These are phyloP conservation scores for Botryotinia globosa DNA, from an alignment of 2,329 filamentous ascomycete genomes.

Conservation along the genomic window DNA sequence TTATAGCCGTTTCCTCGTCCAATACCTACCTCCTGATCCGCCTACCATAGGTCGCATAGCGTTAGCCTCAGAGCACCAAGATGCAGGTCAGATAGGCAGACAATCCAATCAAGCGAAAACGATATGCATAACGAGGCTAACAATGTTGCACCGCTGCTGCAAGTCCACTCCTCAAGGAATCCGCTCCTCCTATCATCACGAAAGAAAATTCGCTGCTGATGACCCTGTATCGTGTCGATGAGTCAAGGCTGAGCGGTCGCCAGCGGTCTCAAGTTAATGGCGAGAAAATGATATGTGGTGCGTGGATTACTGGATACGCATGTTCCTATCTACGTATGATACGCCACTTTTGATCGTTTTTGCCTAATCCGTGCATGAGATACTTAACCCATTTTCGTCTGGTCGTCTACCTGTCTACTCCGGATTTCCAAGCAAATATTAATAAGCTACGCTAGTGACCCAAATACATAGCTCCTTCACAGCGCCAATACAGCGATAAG, in stretches of 20 bases:
- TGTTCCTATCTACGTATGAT: background rate
- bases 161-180: background rate
- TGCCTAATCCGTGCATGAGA: background rate
- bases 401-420: background rate
- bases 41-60: background rate
- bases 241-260: slow-evolving; percentile 2
- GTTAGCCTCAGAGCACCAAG: background rate
- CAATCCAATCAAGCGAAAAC: background rate
- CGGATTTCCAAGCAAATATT: background rate
- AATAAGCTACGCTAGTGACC: background rate
- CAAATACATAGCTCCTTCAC: background rate
- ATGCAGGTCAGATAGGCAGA: slow-evolving; percentile 10
- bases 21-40: background rate
- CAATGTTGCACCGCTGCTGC: background rate
- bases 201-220: background rate
- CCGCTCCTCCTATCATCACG: background rate
- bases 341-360: background rate
- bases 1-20: background rate
- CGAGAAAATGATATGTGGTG: background rate
- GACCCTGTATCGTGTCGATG: background rate
- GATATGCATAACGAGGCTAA: background rate
- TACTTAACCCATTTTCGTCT: background rate
- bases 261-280: background rate
- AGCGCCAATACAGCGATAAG: background rate
- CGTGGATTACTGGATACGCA: background rate